Conservation (phyloP, 139 green algal species). For the Penium margaritaceum region DNA sequence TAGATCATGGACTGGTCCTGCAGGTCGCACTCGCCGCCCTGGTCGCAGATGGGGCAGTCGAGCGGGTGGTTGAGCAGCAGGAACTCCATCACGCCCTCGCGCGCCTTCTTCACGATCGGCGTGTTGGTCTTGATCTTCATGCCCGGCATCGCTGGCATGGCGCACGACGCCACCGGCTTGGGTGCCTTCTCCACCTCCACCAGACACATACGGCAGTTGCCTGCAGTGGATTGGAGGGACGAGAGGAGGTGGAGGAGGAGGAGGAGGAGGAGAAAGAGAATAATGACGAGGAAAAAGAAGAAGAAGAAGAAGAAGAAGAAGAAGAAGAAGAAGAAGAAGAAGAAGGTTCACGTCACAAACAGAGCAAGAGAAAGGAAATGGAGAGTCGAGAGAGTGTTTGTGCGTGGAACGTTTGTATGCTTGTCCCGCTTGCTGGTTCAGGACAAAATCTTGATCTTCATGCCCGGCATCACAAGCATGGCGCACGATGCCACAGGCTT, state of each 20-base stretch:
- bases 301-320: too few relatives aligned
- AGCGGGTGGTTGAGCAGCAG: constrained; percentile 96
- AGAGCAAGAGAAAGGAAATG: too few relatives aligned
- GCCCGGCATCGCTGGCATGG: constrained; percentile 86
- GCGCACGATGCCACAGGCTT: constrained; percentile 95
- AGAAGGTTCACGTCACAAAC: too few relatives aligned
- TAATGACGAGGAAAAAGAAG: too few relatives aligned
- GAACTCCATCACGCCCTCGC: constrained; percentile 99
- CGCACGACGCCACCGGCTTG: constrained; percentile 95
- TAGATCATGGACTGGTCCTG: constrained; percentile 94
- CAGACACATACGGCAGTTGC: constrained; percentile 98
- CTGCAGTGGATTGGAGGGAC: constrained; percentile 95
- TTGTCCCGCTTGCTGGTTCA: too few relatives aligned
- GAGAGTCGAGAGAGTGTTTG: too few relatives aligned
- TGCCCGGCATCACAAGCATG: constrained; percentile 92
- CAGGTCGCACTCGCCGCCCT: constrained; percentile 97
- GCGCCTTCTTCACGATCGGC: constrained; percentile 83
- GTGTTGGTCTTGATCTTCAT: constrained; percentile 89
- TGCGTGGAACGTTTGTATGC: too few relatives aligned
- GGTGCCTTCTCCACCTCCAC: constrained; percentile 94
- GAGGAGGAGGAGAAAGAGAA: too few relatives aligned
- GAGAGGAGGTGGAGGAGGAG: too few relatives aligned
- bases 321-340: too few relatives aligned
- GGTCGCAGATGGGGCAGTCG: constrained; percentile 98
- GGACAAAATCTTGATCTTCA: constrained; percentile 91